Conservation (phyloP, 75 land plant species). For the Larix kaempferi region DNA sequence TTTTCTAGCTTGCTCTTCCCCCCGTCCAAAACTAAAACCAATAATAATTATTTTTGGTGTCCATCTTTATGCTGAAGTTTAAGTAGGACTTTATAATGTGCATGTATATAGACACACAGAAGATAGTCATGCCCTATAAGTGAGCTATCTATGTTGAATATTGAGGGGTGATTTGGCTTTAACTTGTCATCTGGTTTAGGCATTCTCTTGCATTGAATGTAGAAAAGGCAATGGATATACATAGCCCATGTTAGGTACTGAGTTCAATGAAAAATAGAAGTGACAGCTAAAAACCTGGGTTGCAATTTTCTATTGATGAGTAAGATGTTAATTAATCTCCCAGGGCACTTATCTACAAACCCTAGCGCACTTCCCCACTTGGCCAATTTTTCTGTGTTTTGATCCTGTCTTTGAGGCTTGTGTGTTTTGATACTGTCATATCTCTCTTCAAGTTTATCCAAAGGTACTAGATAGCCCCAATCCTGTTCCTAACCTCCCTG, state of each 20-base stretch:
- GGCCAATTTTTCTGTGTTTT: no score
- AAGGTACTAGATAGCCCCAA: no score
- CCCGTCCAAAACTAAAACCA: no score
- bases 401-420: no score
- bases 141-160: background rate
- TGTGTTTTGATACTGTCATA: no score
- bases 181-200: background rate
- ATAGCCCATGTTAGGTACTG: background rate
- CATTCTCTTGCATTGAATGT: background rate
- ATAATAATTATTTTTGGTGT: background rate
- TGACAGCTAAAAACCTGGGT: background rate
- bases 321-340: no score
- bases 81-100: background rate
- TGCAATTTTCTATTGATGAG: no score
- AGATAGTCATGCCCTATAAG: background rate
- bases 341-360: no score
- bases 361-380: no score
- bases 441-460: no score
- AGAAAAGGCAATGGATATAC: background rate
- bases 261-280: background rate
- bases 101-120: background rate
- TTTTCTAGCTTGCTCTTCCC: no score
- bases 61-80: background rate
- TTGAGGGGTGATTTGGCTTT: background rate
- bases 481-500: no score